Percentiles rank a stretch among this genome's conserved stretches.
Conservation (phyloP, 1,284 basidiomycete species). For the Anthracocystis walkeri region DNA sequence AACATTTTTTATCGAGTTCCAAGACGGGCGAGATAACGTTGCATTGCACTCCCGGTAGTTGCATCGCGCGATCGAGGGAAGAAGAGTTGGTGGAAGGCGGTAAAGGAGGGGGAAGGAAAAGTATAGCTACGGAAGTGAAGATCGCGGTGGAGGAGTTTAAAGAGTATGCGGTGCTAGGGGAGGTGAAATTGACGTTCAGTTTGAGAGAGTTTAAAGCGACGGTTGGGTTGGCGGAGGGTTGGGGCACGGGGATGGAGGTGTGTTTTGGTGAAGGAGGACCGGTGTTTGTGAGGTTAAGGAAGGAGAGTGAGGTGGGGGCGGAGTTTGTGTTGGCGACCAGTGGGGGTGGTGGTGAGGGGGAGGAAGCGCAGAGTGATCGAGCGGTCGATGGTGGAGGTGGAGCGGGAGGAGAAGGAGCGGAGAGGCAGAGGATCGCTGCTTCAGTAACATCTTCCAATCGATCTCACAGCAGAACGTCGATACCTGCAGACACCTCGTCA, state of each 20-base stretch:
- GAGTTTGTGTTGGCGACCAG: conserved; percentile 57
- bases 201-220: conserved; percentile 59
- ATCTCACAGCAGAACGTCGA: neutral
- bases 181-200: conserved; percentile 45
- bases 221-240: conserved; percentile 42
- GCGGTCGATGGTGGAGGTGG: neutral
- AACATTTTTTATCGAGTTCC: conserved; percentile 50
- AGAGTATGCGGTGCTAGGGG: conserved; percentile 38
- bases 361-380: neutral
- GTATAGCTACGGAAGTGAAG: conserved; percentile 54
- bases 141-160: conserved; percentile 45
- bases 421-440: neutral
- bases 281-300: conserved; percentile 48
- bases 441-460: neutral
- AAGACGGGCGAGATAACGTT: conserved; percentile 55
- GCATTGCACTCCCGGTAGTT: conserved; percentile 25
- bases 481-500: neutral
- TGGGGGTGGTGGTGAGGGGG: conserved; percentile 12
- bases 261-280: conserved; percentile 57
- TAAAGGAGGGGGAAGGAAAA: conserved; percentile 17
- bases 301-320: conserved; percentile 26
- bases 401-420: neutral
- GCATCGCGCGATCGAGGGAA: conserved; percentile 41
- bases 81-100: conserved; percentile 21
- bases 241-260: conserved; percentile 34